These are phyloP conservation scores for Pythium folliculosum DNA, from an alignment of 352 stramenopile species.

Conservation along the genomic window DNA sequence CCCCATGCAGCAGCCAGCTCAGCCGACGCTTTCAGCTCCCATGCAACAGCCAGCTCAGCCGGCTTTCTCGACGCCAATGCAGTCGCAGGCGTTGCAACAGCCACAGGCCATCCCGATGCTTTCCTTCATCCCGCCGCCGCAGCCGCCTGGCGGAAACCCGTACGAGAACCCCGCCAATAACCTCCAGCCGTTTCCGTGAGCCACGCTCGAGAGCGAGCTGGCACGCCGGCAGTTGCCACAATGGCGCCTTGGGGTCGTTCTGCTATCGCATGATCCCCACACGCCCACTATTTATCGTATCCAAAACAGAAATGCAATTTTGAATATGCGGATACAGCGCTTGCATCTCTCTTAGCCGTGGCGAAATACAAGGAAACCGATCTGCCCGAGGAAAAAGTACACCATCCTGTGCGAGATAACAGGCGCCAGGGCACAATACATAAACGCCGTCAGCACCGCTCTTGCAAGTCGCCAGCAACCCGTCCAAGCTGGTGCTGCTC, in stretches of 20 bases:
- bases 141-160: not conserved
- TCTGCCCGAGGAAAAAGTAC: constrained; percentile 82
- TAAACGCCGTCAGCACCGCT: too few species aligned
- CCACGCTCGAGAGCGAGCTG: not conserved
- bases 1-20: constrained; percentile 2
- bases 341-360: constrained; percentile 44
- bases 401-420: constrained; percentile 67
- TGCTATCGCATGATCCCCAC: too few species aligned
- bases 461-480: too few species aligned
- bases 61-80: not conserved
- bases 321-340: constrained; percentile 9
- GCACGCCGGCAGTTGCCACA: too few species aligned
- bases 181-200: constrained; percentile 1
- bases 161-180: not conserved
- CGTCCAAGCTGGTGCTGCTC: too few species aligned
- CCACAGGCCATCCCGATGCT: constrained; percentile 6
- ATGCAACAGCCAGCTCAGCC: constrained; percentile 1
- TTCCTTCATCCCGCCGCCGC: not conserved
- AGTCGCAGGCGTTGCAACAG: not conserved
- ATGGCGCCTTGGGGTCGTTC: too few species aligned
- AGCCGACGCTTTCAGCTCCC: not conserved
- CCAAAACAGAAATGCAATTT: constrained; percentile 4
- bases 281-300: constrained; percentile 16
- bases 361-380: constrained; percentile 78
- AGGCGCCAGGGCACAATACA: too few species aligned